Evolutionary conservation across 441 rosid species (phyloP).

Genomic region (Gossypium schwendimanii): DNA sequence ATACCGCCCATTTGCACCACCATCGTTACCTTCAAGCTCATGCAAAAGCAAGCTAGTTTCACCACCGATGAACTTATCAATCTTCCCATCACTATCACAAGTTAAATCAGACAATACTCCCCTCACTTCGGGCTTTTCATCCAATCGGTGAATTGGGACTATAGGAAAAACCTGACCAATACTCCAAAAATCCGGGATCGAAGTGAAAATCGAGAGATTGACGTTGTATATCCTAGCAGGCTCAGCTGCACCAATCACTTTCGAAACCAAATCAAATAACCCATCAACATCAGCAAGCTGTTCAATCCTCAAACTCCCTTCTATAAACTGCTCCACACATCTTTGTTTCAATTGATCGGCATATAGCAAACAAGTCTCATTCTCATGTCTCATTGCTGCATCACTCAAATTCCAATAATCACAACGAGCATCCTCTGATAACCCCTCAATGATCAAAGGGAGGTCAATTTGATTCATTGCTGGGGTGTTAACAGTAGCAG

Average conservation of each 20-base stretch:
- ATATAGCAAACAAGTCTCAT: slow-evolving; percentile 51
- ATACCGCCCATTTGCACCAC: slow-evolving; percentile 37
- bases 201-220: slow-evolving; percentile 82
- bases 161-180: slow-evolving; percentile 90
- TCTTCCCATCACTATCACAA: slow-evolving; percentile 95
- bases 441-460: slow-evolving; percentile 44
- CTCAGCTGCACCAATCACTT: slow-evolving; percentile 48
- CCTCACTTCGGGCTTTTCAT: slow-evolving; percentile 60
- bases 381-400: slow-evolving; percentile 60
- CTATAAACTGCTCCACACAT: slow-evolving; percentile 73
- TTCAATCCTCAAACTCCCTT: slow-evolving; percentile 69
- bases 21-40: slow-evolving; percentile 47
- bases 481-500: slow-evolving; percentile 28
- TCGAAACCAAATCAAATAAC: slow-evolving; percentile 60
- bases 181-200: slow-evolving; percentile 98
- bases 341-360: slow-evolving; percentile 81
- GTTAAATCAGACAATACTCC: slow-evolving; percentile 84
- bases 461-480: slow-evolving; percentile 27
- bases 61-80: slow-evolving; percentile 81
- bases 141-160: slow-evolving; percentile 78
- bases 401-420: slow-evolving; percentile 45
- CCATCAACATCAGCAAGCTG: slow-evolving; percentile 82
- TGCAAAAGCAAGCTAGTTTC: slow-evolving; percentile 77
- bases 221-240: slow-evolving; percentile 63
- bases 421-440: slow-evolving; percentile 48